phyloP scores from a whole-genome alignment of 306 rosid genomes.

The Cucurbita moschata region DNA sequence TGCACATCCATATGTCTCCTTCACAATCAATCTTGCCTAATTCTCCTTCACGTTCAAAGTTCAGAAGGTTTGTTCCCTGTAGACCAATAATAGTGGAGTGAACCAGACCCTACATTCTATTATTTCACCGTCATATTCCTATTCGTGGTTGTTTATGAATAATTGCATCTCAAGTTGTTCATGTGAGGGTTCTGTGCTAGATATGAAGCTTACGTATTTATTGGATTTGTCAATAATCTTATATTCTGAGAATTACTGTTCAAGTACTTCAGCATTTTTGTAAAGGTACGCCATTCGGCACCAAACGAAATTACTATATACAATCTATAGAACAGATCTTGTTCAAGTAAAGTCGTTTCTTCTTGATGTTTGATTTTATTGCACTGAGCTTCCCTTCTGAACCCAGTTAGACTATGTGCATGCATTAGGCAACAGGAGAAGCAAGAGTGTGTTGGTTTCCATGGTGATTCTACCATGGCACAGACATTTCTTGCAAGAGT shows the following conservation, averaged over 20 bases:
- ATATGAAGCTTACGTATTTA: constrained; percentile 2
- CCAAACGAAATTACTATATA: too few species aligned
- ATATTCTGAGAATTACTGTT: background rate
- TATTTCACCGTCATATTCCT: background rate
- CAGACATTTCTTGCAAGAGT: background rate
- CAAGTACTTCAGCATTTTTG: background rate
- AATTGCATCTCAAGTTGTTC: background rate
- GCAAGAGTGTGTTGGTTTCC: background rate
- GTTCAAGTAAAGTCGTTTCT: background rate
- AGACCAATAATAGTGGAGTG: constrained; percentile 33
- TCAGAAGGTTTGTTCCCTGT: constrained; percentile 16
- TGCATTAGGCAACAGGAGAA: too few species aligned
- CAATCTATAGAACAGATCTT: background rate
- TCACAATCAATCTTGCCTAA: constrained; percentile 65
- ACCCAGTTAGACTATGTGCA: too few species aligned
- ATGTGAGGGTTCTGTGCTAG: background rate
- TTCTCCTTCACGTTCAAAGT: background rate
- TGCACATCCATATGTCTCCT: constrained; percentile 69
- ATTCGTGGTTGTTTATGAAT: background rate
- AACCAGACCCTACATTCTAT: constrained; percentile 14
- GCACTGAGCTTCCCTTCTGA: background rate
- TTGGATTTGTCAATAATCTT: background rate
- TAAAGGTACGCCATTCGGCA: background rate
- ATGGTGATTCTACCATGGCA: background rate
- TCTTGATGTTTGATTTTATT: background rate